These are phyloP conservation scores for Thielaviopsis cerberus DNA, from an alignment of 2,329 filamentous ascomycete species.

Conservation along the genomic window DNA sequence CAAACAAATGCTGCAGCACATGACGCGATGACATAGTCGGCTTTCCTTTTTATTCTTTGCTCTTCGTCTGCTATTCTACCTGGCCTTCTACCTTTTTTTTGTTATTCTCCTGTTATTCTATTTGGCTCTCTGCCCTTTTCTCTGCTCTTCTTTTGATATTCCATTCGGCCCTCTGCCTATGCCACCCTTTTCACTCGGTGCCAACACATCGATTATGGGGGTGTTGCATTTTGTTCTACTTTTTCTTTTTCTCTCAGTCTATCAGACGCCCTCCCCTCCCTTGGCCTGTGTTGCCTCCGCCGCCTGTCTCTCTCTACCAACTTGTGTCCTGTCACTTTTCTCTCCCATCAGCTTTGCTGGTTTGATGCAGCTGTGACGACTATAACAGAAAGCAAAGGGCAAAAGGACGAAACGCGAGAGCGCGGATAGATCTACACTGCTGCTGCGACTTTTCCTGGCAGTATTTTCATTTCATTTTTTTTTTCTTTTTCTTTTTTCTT, in stretches of 20 bases:
- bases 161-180: too few species aligned
- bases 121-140: background rate
- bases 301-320: too few species aligned
- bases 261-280: background rate
- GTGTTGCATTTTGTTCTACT: background rate
- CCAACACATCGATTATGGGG: background rate
- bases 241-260: background rate
- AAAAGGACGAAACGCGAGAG: background rate
- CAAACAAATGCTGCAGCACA: background rate
- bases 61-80: background rate
- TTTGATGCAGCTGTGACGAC: background rate
- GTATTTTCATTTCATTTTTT: background rate
- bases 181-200: too few species aligned
- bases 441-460: background rate
- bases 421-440: background rate
- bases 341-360: background rate
- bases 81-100: background rate
- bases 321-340: background rate
- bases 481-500: background rate
- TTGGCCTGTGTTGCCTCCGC: background rate
- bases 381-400: background rate
- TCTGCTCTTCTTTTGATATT: background rate
- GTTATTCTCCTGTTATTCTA: background rate
- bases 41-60: background rate
- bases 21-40: background rate